A percentile compares a stretch with the other conserved stretches of the same genome.
Conservation (phyloP, 1,139 yeast genomes). For the Meyerozyma carpophila region DNA sequence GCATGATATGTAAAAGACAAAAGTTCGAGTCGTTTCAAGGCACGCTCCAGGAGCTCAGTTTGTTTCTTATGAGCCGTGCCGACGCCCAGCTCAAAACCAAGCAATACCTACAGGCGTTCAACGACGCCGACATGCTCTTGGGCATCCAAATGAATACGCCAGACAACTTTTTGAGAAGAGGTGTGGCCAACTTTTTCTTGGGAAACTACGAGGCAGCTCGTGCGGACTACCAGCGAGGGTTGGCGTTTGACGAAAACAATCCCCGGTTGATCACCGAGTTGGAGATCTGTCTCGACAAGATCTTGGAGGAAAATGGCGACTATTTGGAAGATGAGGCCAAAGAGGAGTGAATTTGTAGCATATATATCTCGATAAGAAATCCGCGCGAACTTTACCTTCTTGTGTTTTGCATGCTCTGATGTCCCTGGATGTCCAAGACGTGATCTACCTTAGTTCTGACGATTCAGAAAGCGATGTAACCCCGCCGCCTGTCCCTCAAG, state of each 20-base stretch:
- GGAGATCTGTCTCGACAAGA: slow-evolving; percentile 39
- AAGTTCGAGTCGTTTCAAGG: slow-evolving; percentile 83
- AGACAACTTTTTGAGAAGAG: slow-evolving; percentile 78
- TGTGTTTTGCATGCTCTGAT: not conserved
- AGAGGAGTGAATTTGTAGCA: slow-evolving; percentile 2
- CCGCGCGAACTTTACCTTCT: not conserved
- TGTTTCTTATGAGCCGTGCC: slow-evolving; percentile 72
- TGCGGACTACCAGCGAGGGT: slow-evolving; percentile 73
- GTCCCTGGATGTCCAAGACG: not conserved
- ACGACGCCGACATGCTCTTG: slow-evolving; percentile 73
- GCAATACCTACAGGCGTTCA: slow-evolving; percentile 66
- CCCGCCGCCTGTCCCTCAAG: not conserved
- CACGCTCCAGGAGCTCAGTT: slow-evolving; percentile 70
- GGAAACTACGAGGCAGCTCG: slow-evolving; percentile 71
- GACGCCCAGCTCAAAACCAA: slow-evolving; percentile 71
- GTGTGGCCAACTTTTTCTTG: slow-evolving; percentile 65
- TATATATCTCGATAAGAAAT: slow-evolving; percentile 2
- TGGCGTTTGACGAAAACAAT: slow-evolving; percentile 57
- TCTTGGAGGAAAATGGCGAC: slow-evolving; percentile 51
- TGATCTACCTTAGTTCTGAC: not conserved
- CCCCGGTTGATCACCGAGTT: slow-evolving; percentile 34
- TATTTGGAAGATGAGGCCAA: slow-evolving; percentile 9
- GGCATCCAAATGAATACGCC: slow-evolving; percentile 63
- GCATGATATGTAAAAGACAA: slow-evolving; percentile 74
- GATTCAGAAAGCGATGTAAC: not conserved